These are phyloP conservation scores for Achlya hypogyna DNA, from an alignment of 352 stramenopile genomes.

Conservation along the genomic window DNA sequence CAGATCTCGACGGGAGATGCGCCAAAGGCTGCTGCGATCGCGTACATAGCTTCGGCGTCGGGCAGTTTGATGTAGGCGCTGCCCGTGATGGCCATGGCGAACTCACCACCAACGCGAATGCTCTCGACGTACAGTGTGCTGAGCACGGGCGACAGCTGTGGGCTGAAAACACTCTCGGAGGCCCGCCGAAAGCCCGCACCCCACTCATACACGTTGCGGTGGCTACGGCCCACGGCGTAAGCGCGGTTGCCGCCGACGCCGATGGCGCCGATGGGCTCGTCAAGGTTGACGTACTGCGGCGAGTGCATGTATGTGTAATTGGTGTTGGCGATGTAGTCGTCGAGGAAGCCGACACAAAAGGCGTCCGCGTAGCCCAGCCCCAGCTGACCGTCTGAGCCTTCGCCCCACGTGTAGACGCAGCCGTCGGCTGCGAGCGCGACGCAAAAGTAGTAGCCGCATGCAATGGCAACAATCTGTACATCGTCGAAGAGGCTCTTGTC, in stretches of 20 bases:
- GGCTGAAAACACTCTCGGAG: conserved; percentile 45
- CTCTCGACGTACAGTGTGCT: conserved; percentile 37
- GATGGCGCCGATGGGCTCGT: conserved; percentile 44
- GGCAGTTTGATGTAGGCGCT: conserved; percentile 38
- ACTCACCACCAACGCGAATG: conserved; percentile 48
- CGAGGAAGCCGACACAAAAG: conserved; percentile 58
- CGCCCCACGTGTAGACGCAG: conserved; percentile 20
- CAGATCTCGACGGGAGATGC: conserved; percentile 26
- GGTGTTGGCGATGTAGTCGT: conserved; percentile 56
- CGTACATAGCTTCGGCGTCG: conserved; percentile 26
- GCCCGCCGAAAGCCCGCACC: conserved; percentile 46
- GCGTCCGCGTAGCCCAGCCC: conserved; percentile 50
- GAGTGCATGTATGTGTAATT: conserved; percentile 71
- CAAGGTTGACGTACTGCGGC: conserved; percentile 47
- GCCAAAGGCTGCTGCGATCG: conserved; percentile 41
- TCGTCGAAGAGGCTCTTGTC: conserved; percentile 66
- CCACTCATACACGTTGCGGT: conserved; percentile 54
- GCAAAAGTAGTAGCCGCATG: conserved; percentile 20
- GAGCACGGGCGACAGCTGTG: conserved; percentile 35
- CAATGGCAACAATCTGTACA: conserved; percentile 24
- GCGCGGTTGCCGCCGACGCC: conserved; percentile 59
- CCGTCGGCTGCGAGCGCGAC: conserved; percentile 13
- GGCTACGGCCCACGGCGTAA: conserved; percentile 42
- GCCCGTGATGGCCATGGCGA: conserved; percentile 41
- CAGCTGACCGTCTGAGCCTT: conserved; percentile 51